Evolutionary conservation across 2,329 filamentous ascomycete genomes (phyloP), one percentile per base, ranked within the genome.

Genomic region (Pseudogymnoascus sp.): DNA sequence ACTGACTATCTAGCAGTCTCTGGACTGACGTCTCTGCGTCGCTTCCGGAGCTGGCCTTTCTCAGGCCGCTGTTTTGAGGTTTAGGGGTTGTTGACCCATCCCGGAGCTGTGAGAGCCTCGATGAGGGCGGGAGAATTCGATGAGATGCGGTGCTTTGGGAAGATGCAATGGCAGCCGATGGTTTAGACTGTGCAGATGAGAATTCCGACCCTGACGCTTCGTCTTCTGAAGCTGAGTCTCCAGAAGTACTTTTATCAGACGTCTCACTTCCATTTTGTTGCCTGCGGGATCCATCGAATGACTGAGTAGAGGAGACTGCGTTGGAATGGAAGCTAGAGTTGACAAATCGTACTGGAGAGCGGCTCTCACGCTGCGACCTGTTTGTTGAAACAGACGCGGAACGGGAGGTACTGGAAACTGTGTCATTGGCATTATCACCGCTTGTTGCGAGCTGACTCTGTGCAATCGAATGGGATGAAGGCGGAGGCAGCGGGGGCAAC

Each of bases 331-430:
- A 38, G 33, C 35, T 42, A 15, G 59, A 60, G 21, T 60, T 26
- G 59, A 60, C 59, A 42, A 60, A 60, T 60, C 33, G 35, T 38
- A 60, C 59, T 6, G 59, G 59, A 11, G 59, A 60, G 59, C 59
- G 59, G 35, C 59, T 60, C 35, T 42, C 59, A 17, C 59, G 33
- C 17, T 56, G n/a, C 5, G 59, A 60, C 19, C 35, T 40, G 59
- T 38, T 31, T 7, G 59, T 40, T 15, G 59, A 60, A 13, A 40
- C 59, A 10, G 59, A 60, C 29, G 59, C 59, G 15, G 59, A 42
- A 40, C 35, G 33, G 13, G 59, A 60, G 1, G 33, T 31, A 26
- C 40, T 42, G 13, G 59, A 60, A 26, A 35, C 21, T 5, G 35
- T 60, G 3, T 60, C 59, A 33, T 56, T 56, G 19, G 50, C 50